Evolutionary conservation across 108 stramenopile species (phyloP).

Genomic region (Cylindrotheca closterium): DNA sequence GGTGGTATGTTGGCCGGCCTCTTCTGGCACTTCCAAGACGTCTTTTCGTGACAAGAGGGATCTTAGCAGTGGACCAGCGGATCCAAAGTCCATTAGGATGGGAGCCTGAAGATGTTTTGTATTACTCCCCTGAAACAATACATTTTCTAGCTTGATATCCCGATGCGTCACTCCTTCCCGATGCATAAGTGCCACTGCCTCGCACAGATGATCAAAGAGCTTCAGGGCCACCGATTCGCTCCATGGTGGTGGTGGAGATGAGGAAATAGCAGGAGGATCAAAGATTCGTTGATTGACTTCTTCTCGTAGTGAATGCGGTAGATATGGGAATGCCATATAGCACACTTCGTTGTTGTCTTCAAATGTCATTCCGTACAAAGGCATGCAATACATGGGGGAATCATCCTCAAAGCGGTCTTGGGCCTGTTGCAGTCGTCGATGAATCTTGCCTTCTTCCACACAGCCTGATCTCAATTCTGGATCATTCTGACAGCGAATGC

Average conservation of each 20-base stretch:
- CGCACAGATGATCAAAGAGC: conserved; percentile 52
- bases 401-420: conserved; percentile 14
- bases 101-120: conserved; percentile 10
- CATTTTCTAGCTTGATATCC: conserved; percentile 83
- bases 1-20: conserved; percentile 66
- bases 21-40: conserved; percentile 41
- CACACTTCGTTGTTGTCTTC: conserved; percentile 32
- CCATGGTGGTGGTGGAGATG: conserved; percentile 23
- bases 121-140: conserved; percentile 42
- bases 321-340: conserved; percentile 83
- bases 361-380: conserved; percentile 34
- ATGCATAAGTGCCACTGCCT: conserved; percentile 64
- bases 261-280: neutral
- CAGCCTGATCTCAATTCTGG: conserved; percentile 53
- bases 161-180: conserved; percentile 64
- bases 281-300: conserved; percentile 69
- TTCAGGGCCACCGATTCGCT: conserved; percentile 39
- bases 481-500: conserved; percentile 55
- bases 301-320: conserved; percentile 53
- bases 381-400: conserved; percentile 29
- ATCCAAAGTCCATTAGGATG: conserved; percentile 63
- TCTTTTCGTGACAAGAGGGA: conserved; percentile 16
- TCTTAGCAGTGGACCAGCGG: conserved; percentile 48
- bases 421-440: conserved; percentile 35
- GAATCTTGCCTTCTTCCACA: conserved; percentile 67